Conservation (phyloP, 768 basidiomycete genomes). For the Myochromella boudieri region DNA sequence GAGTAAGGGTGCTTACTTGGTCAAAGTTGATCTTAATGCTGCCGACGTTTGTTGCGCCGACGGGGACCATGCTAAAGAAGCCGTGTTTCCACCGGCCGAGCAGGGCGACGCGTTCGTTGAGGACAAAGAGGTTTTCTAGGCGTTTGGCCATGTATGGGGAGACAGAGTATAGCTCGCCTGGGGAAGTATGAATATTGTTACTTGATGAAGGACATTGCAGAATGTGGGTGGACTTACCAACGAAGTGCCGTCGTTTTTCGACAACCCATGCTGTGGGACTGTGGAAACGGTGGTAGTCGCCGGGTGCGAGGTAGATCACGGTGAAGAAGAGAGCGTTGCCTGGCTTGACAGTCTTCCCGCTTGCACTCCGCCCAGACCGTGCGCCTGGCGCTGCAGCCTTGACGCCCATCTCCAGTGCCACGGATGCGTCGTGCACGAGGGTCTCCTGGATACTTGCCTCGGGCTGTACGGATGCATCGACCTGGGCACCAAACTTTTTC, state of each 20-base stretch:
- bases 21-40: slow-evolving; percentile 97
- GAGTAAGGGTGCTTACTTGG: slow-evolving; percentile 41
- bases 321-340: slow-evolving; percentile 89
- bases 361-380: slow-evolving; percentile 32
- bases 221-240: too few species aligned
- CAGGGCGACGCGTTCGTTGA: slow-evolving; percentile 97
- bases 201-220: not conserved
- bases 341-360: slow-evolving; percentile 54
- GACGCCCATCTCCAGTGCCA: slow-evolving; percentile 72
- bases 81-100: slow-evolving; percentile 94
- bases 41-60: slow-evolving; percentile 98
- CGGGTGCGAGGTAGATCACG: slow-evolving; percentile 97
- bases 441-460: slow-evolving; percentile 52
- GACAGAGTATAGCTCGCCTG: slow-evolving; percentile 93
- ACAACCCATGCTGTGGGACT: slow-evolving; percentile 96
- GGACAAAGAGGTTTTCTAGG: slow-evolving; percentile 88
- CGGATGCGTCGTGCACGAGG: slow-evolving; percentile 64
- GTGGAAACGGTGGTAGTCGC: slow-evolving; percentile 98
- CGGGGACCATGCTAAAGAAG: slow-evolving; percentile 96
- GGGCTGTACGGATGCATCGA: slow-evolving; percentile 72
- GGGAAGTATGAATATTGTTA: not conserved
- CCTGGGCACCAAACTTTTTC: slow-evolving; percentile 62
- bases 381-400: slow-evolving; percentile 29
- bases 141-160: slow-evolving; percentile 95
- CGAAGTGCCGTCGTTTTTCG: slow-evolving; percentile 91